Percentiles rank a stretch among this genome's conserved stretches.
Conservation (phyloP, 2,329 filamentous ascomycete species). For the Colletotrichum sp. region DNA sequence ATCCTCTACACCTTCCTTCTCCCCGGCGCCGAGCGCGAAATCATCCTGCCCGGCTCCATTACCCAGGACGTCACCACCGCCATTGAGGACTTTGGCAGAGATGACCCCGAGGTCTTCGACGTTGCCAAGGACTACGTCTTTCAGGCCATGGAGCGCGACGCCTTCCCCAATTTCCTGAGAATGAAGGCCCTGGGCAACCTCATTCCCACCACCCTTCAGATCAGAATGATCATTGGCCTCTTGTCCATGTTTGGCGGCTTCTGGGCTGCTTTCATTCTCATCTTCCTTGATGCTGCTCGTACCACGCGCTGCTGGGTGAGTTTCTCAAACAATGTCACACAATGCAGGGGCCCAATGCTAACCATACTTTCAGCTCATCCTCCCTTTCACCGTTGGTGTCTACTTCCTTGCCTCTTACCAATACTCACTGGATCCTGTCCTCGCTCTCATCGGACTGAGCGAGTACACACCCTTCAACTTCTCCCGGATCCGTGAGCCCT, state of each 20-base stretch:
- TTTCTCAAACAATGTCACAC: slow-evolving; percentile 20
- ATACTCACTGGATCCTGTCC: slow-evolving; percentile 91
- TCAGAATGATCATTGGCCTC: slow-evolving; percentile 84
- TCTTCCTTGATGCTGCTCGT: slow-evolving; percentile 83
- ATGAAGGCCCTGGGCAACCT: slow-evolving; percentile 96
- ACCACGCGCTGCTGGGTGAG: slow-evolving; percentile 84
- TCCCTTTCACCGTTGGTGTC: slow-evolving; percentile 90
- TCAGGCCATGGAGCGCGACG: slow-evolving; percentile 98
- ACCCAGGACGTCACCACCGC: slow-evolving; percentile 83
- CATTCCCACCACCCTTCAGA: slow-evolving; percentile 86
- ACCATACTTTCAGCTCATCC: slow-evolving; percentile 58
- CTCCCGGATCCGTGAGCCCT: slow-evolving; percentile 86
- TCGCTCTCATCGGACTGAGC: slow-evolving; percentile 88
- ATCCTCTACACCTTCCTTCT: slow-evolving; percentile 98
- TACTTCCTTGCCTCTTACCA: slow-evolving; percentile 92
- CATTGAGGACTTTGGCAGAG: slow-evolving; percentile 89
- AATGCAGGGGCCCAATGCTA: background rate
- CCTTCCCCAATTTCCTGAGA: slow-evolving; percentile 95
- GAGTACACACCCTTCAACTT: slow-evolving; percentile 98
- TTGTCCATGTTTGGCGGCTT: slow-evolving; percentile 89
- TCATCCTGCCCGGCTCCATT: slow-evolving; percentile 88
- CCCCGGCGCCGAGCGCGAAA: slow-evolving; percentile 94
- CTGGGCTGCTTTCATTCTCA: slow-evolving; percentile 92
- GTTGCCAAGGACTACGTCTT: slow-evolving; percentile 99
- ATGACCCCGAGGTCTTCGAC: slow-evolving; percentile 97